Evolutionary conservation across 257 asterid genomes (phyloP), one percentile per base, ranked within the genome.

Genomic region (Jaltomata sinuosa): DNA sequence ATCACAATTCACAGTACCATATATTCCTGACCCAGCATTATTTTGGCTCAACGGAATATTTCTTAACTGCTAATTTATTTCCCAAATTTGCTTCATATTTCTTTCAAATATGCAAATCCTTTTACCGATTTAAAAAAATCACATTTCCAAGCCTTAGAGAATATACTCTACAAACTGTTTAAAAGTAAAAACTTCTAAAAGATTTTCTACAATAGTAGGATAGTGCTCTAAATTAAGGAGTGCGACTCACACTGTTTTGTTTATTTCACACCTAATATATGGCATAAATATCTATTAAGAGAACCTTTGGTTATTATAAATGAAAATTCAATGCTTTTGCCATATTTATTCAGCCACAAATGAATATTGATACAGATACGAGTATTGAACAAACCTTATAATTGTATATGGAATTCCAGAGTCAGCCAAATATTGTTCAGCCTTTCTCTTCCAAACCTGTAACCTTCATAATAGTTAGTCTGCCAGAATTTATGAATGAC

Each of bases 371-470:
- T 76, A 80, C 3, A 57, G 19, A 11, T 27, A 76, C 68, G 3
- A 54, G 78, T 45, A 12, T 32, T 6, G 62, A 49, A 65, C 84
- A 69, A 74, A 92, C 99, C 99, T 93, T 83, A 96, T 93, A 62
- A 96, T 96, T 74, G 99, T 93, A 93, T 94, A 96, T 1, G 98
- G 97, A 82, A 96, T 85, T 47, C 98, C 98, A 3, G 98, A 96
- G 74, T 94, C 94, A 38, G 97, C 95, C 91, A 96, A 88, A 81
- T 94, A 96, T 72, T 96, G 94, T 85, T 96, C 99, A 0, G 97
- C 94, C 85, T 94, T 96, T 89, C 99, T 93, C 89, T 96, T 96
- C 98, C 99, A 94, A 45, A 93, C 31, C 99, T 96, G 89, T 25
- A 80, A 87, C 38, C 21, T 53, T 8, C 18, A 25, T 11, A 62